Evolutionary conservation across 2,329 filamentous ascomycete genomes (phyloP), one percentile per base, ranked within the genome.

Genomic region (Exophiala calicioides): DNA sequence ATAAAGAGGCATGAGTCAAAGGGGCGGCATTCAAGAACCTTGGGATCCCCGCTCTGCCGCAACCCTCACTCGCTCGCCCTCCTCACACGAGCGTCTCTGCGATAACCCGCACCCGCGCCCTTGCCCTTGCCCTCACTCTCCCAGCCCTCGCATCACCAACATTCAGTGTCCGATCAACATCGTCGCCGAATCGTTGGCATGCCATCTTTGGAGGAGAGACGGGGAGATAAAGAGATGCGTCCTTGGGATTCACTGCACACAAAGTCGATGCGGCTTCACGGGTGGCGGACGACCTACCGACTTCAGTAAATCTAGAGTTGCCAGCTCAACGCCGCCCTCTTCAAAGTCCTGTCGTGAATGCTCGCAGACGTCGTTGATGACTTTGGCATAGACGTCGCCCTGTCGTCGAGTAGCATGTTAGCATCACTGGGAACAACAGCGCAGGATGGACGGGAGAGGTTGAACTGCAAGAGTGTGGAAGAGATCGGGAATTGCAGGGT

Each of bases 341-440:
- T 98, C 93, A 67, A 98, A 97, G 71, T 97, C 93, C 64, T 91
- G 87, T 64, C 88, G 81, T 63, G 91, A 96, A 58, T 85, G 84
- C 61, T 91, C 86, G 69, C 96, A 88, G 65, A 98, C 90, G 73
- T 87, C 86, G 60, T 91, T 85, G 69, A 97, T 88, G 66, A 98
- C 90, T 72, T 93, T 88, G 54, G 85, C 77, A 65, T 96, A 98
- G 63, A 97, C 85, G 58, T 74, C 72, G 62, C 93, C 93, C 74
- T 83, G 58, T 52, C 18, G 19, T 27, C 3, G 9, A 42, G 26
- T 33, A 18, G 24, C 10, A 30, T 36, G 36, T 50, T 36, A 50
- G 47, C 42, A 23, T 15, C 29, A 9, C 8, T 35, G 33, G 19
- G 3, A 36, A 20, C 21, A 7, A 8, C 5, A 7, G 4, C n/a